These are phyloP conservation scores for Syzygium oleosum DNA, from an alignment of 345 rosid species.

Conservation along the genomic window DNA sequence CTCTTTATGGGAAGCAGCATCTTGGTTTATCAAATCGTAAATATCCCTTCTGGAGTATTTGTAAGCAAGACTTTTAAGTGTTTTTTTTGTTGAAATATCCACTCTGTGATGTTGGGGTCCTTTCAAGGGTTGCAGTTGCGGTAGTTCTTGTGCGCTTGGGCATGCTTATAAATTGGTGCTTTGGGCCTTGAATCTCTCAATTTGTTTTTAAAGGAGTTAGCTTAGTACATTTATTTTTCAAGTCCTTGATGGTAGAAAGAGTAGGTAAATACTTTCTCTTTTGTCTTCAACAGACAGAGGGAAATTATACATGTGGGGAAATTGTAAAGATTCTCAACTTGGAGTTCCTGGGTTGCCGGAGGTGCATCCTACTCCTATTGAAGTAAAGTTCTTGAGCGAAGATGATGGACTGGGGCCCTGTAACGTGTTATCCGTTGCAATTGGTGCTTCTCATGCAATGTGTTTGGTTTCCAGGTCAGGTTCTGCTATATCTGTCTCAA, in stretches of 20 bases:
- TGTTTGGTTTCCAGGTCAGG: constrained; percentile 61
- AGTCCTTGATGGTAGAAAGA: neutral
- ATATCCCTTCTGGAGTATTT: neutral
- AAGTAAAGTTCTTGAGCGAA: constrained; percentile 67
- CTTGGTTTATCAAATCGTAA: neutral
- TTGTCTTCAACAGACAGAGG: constrained; percentile 46
- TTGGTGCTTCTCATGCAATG: constrained; percentile 88
- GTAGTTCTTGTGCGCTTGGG: neutral
- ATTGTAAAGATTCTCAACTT: constrained; percentile 73
- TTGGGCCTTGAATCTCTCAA: neutral
- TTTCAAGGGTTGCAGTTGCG: neutral
- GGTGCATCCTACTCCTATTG: constrained; percentile 51
- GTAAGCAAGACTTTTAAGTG: neutral
- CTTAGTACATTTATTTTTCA: neutral
- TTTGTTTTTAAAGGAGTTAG: neutral
- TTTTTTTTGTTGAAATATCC: neutral
- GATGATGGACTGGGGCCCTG: constrained; percentile 54
- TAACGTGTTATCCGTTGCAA: constrained; percentile 55
- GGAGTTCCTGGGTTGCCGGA: constrained; percentile 87
- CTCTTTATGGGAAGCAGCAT: neutral
- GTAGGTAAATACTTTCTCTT: neutral
- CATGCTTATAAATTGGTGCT: neutral
- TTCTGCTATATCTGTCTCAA: neutral
- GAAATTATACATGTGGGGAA: constrained; percentile 93
- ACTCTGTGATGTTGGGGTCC: neutral